phyloP scores from a whole-genome alignment of 331 rosid genomes.

The Stylosanthes scabra region DNA sequence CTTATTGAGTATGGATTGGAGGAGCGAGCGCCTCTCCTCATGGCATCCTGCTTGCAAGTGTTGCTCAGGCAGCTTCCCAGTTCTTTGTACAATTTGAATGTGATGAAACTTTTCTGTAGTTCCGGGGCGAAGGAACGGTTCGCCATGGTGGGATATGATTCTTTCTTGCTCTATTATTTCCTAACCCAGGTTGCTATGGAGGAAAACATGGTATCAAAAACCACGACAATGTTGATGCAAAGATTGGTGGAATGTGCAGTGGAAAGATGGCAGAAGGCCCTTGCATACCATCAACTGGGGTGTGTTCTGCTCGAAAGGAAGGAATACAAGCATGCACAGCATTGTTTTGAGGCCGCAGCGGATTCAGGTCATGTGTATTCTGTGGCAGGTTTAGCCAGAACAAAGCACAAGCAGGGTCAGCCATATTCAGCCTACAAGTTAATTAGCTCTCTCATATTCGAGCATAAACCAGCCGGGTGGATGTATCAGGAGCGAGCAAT shows the following conservation, averaged over 20 bases:
- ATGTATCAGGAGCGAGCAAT: conserved; percentile 84
- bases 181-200: conserved; percentile 80
- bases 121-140: conserved; percentile 59
- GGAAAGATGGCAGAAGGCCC: conserved; percentile 71
- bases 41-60: conserved; percentile 76
- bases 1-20: conserved; percentile 73
- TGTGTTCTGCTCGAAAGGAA: conserved; percentile 69
- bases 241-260: conserved; percentile 60
- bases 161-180: conserved; percentile 75
- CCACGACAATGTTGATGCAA: conserved; percentile 64
- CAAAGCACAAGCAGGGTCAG: conserved; percentile 69
- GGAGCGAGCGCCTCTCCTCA: conserved; percentile 64
- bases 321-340: conserved; percentile 53
- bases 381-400: conserved; percentile 73
- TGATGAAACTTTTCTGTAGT: conserved; percentile 57
- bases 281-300: conserved; percentile 73
- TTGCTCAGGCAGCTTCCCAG: conserved; percentile 69
- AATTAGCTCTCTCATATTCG: conserved; percentile 65
- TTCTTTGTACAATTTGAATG: conserved; percentile 52
- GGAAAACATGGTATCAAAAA: conserved; percentile 71
- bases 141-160: conserved; percentile 53
- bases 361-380: conserved; percentile 76
- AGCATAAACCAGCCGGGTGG: conserved; percentile 76
- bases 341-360: conserved; percentile 60
- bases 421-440: conserved; percentile 68